Conservation (phyloP, 305 asterid genomes). For the Solanum hybrid region DNA sequence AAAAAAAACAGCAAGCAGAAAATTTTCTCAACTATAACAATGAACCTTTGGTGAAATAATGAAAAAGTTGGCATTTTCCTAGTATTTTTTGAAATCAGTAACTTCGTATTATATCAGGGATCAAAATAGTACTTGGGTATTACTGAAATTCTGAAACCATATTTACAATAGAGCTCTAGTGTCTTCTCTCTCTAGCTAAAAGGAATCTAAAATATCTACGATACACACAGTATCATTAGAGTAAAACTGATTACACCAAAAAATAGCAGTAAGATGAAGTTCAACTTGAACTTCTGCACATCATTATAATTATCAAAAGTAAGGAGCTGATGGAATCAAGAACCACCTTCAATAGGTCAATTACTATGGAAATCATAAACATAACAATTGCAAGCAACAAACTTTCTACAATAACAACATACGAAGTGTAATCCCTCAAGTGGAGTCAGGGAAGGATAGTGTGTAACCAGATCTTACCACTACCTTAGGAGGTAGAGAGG, state of each 20-base stretch:
- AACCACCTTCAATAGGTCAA: not conserved
- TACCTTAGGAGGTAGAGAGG: not conserved
- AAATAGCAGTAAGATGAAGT: not conserved
- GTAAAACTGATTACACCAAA: not conserved
- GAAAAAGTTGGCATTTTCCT: not conserved
- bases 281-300: not conserved
- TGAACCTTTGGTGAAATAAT: not conserved
- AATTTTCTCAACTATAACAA: not conserved
- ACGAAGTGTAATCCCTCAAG: not conserved
- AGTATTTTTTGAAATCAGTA: not conserved
- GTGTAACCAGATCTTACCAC: not conserved
- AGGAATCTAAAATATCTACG: fast-evolving
- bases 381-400: not conserved
- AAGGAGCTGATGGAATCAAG: not conserved
- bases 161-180: not conserved
- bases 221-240: not conserved
- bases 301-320: not conserved
- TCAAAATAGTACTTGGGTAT: not conserved
- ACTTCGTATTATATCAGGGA: not conserved
- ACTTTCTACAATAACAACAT: not conserved
- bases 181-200: not conserved
- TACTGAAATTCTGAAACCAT: not conserved
- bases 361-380: not conserved
- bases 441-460: not conserved
- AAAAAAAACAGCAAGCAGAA: not conserved